phyloP scores from a whole-genome alignment of 2,329 filamentous ascomycete species.

The Phyllosticta citriasiana region DNA sequence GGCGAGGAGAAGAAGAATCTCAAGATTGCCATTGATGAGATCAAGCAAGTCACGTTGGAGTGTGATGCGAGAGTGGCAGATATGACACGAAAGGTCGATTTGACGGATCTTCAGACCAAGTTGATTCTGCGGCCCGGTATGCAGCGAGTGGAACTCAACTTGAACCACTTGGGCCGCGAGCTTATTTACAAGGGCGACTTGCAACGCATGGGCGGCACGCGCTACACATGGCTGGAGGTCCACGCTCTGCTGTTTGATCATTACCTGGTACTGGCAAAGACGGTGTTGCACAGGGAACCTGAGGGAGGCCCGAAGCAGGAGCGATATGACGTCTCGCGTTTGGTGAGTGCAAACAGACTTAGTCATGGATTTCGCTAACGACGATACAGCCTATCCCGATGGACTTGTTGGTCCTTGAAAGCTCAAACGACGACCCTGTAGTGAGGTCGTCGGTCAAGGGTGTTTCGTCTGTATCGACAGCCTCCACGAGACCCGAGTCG shows the following conservation, averaged over 20 bases:
- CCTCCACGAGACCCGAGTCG: constrained; percentile 31
- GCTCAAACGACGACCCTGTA: constrained; percentile 82
- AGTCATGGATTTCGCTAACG: neutral
- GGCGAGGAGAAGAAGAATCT: constrained; percentile 85
- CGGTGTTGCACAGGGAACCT: constrained; percentile 56
- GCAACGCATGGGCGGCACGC: constrained; percentile 76
- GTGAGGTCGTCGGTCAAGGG: constrained; percentile 67
- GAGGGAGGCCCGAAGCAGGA: constrained; percentile 65
- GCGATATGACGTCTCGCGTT: constrained; percentile 83
- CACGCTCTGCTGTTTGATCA: constrained; percentile 93
- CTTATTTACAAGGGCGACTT: constrained; percentile 83
- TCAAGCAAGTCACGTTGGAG: constrained; percentile 78
- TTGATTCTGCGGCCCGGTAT: constrained; percentile 80
- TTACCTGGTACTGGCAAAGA: constrained; percentile 87
- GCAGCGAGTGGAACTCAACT: constrained; percentile 72
- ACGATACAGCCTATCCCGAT: constrained; percentile 69
- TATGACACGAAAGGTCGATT: constrained; percentile 79
- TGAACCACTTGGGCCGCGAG: constrained; percentile 88
- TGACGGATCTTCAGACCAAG: constrained; percentile 75
- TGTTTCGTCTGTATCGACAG: constrained; percentile 49
- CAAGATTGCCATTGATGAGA: constrained; percentile 76
- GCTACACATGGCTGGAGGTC: constrained; percentile 88
- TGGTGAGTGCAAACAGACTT: constrained; percentile 42
- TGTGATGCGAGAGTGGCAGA: constrained; percentile 90
- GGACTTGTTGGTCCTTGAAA: constrained; percentile 88